Evolutionary conservation across 768 basidiomycete genomes (phyloP), one percentile per base, ranked within the genome.

Genomic region (Flagelloscypha sp.): DNA sequence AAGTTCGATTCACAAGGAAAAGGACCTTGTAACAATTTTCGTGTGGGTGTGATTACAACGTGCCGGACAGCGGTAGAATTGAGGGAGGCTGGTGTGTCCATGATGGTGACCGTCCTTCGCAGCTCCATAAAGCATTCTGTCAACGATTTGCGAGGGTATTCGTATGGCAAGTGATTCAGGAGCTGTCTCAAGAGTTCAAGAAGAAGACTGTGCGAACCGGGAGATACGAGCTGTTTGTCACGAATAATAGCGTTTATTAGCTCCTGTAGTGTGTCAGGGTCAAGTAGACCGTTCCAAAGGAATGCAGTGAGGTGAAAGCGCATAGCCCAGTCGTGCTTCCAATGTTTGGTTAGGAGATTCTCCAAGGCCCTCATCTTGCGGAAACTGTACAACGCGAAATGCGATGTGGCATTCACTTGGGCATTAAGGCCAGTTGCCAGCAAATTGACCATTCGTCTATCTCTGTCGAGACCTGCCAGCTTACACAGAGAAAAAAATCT

Each of bases 261-360:
- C 5, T 56, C 47, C 4, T 56, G 49, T 1, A 89, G 28, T 23
- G 85, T 79, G 6, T 56, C 55, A 0, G 83, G 76, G 40, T 76
- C 73, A 15, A 88, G 61, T n/a, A 73, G 54, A 0, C 72, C 70
- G 40, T 81, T 83, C 16, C 63, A 73, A 5, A 89, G 52, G 9
- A 86, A 59, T 0, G 75, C 70, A 51, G 84, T 84, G 19, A 87
- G 58, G 53, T 90, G 87, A 50, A 87, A 90, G 1, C 77, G 79
- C 20, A 85, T 65, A 4, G 61, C 55, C 81, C 82, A 88, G 10
- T 70, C 62, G n/a, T n/a, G n/a, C n/a, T n/a, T n/a, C n/a, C n/a
- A n/a, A n/a, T n/a, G n/a, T n/a, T n/a, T n/a, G n/a, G n/a, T n/a
- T n/a, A n/a, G n/a, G n/a, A n/a, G n/a, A n/a, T n/a, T n/a, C n/a